A percentile compares a stretch with the other conserved stretches of the same genome.
These are phyloP conservation scores for Malbranchea cinnamomea DNA, from an alignment of 2,329 filamentous ascomycete species.

Conservation along the genomic window DNA sequence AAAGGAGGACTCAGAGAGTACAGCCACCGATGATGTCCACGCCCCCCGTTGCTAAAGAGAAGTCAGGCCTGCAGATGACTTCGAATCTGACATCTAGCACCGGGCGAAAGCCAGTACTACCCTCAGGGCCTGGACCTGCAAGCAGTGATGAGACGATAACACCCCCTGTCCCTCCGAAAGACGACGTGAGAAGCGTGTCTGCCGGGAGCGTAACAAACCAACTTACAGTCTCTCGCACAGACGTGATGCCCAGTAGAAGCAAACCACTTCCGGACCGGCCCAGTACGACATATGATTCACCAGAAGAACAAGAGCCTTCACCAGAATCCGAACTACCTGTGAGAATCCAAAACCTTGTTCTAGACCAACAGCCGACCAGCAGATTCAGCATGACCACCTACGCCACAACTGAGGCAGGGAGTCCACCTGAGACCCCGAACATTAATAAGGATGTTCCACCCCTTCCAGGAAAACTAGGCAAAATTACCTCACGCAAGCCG, in stretches of 20 bases:
- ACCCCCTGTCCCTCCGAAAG: slow-evolving; percentile 29
- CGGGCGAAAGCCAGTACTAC: too few species aligned
- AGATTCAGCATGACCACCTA: slow-evolving; percentile 52
- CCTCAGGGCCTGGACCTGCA: slow-evolving; percentile 1
- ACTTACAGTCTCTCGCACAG: background rate
- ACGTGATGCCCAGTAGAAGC: background rate
- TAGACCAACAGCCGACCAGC: slow-evolving; percentile 40
- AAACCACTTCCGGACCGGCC: background rate
- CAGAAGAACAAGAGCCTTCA: slow-evolving; percentile 1
- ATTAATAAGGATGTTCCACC: slow-evolving; percentile 22
- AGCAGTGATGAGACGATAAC: slow-evolving; percentile 19
- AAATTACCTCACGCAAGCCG: slow-evolving; percentile 26
- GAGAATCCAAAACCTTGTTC: slow-evolving; percentile 21
- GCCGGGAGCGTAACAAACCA: background rate
- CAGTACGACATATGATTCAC: background rate
- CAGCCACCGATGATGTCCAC: slow-evolving; percentile 32
- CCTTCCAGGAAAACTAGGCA: slow-evolving; percentile 15
- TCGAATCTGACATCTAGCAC: too few species aligned
- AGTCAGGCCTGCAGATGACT: too few species aligned
- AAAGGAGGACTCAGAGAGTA: slow-evolving; percentile 45
- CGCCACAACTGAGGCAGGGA: slow-evolving; percentile 35
- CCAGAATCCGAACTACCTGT: slow-evolving; percentile 17
- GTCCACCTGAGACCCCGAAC: slow-evolving; percentile 22
- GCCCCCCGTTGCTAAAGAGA: too few species aligned
- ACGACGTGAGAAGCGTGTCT: slow-evolving; percentile 22